These are phyloP conservation scores for Cordia subcordata DNA, from an alignment of 257 asterid species.

Conservation along the genomic window DNA sequence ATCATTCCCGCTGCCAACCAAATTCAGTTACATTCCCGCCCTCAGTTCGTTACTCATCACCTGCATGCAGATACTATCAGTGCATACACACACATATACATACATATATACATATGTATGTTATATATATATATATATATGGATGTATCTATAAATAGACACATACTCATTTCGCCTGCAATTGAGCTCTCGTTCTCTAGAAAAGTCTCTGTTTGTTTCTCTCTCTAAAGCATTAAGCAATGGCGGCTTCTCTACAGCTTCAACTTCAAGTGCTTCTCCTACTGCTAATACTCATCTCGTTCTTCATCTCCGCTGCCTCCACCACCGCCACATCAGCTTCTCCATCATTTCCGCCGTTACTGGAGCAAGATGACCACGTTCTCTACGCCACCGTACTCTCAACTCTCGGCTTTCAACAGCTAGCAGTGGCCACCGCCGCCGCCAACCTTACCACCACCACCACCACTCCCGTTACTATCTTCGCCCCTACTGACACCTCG, in stretches of 20 bases:
- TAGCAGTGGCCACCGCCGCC: conserved; percentile 51
- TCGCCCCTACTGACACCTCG: conserved; percentile 78
- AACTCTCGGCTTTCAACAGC: conserved; percentile 74
- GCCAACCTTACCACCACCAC: conserved; percentile 50
- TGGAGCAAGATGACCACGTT: conserved; percentile 35
- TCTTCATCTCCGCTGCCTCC: conserved; percentile 31
- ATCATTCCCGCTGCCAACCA: conserved; percentile 2
- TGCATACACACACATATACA: no score
- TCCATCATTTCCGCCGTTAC: conserved; percentile 36
- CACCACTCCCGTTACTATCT: conserved; percentile 61
- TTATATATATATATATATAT: no score
- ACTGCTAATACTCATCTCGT: conserved; percentile 32
- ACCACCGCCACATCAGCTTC: conserved; percentile 23
- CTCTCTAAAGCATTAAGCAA: conserved; percentile 19
- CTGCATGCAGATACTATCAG: background rate
- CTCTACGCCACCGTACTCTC: conserved; percentile 63
- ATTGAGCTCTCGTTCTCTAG: background rate
- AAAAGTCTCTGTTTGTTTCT: background rate
- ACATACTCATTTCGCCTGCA: background rate
- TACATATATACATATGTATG: no score
- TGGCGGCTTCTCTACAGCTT: conserved; percentile 43
- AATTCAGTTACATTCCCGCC: conserved; percentile 31
- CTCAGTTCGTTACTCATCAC: conserved; percentile 10
- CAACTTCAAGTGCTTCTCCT: conserved; percentile 38
- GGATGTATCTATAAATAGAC: no score